Base-by-base conservation (phyloP, 768 basidiomycete species). In the Cyclocybe cylindracea region DNA sequence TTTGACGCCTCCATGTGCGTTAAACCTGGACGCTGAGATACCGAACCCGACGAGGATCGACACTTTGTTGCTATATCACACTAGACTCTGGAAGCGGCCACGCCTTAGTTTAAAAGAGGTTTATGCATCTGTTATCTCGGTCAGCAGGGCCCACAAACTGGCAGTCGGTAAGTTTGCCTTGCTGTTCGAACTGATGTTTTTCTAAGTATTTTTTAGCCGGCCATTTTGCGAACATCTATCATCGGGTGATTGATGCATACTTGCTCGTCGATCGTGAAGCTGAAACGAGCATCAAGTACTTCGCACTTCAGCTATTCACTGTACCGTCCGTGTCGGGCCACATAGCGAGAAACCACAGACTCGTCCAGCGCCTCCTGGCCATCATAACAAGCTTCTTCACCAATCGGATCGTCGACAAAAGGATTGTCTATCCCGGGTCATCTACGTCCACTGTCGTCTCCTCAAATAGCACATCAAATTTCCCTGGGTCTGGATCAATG, bases 381-480 rank as follows among this genome's bases (percentile, higher is more conserved):
- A 87, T 98, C 68, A 92, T 98, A 61, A 82, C 86, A 36, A 79
- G 91, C 24, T 98, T 97, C 73, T 98, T 96, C 66, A 96, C 94
- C 4, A 91, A 94, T 61, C 92, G 96, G 55, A 89, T 94, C 44
- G 70, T 72, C 5, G 84, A 87, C 50, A 88, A 87, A 67, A 80
- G 82, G 39, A 86, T 94, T 55, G 63, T 79, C 9, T 76, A 76
- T 53, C 73, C 75, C 34, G 66, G 73, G 7, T 55, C 56, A 4
- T 52, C 54, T 29, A 46, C 47, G 5, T 52, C 50, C 29, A 41
- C 46, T 55, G 36, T 41, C 41, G 32, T 33, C 24, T 24, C 24
- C 24, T 48, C 36, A n/a, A 29, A 10, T 46, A n/a, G 7, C 42
- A 43, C 52, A 38, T 44, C 55, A 10, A 13, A 4, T 35, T 33